Evolutionary conservation across 169 alveolate species (phyloP), one percentile per base, ranked within the genome.

Genomic region (Ichthyophthirius multifiliis): DNA sequence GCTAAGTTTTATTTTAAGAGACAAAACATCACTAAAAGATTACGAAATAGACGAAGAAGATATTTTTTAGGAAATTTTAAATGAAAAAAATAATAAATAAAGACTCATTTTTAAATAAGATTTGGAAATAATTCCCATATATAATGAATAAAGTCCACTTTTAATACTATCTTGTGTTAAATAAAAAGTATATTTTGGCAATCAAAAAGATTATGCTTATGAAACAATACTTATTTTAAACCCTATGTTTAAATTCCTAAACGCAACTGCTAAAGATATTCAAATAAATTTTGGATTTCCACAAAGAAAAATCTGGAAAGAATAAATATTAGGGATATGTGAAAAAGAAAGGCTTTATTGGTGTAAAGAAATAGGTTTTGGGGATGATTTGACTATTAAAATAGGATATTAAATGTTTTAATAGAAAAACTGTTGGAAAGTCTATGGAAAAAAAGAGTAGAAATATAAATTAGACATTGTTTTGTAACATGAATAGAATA

Each of bases 231-330:
- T 78, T 16, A 45, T 78, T 64, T 63, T 47, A 30, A 63, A 78
- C 45, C 84, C 84, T 30, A 65, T 78, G 41, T 78, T 78, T 44
- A 78, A 78, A 64, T 78, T 78, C 30, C 43, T 64, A 16, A 78
- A 78, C 44, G 84, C 84, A 0, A 78, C 78, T 2, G 84, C 65
- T 10, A 63, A 73, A 31, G 75, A 39, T 16, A 43, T 78, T 2
- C 43, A 63, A 13, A 43, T 78, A 7, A 37, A 41, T 31, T 78
- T 64, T 78, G 84, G 84, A n/a, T n/a, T n/a, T n/a, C n/a, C n/a
- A n/a, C n/a, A n/a, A n/a, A n/a, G n/a, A n/a, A n/a, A n/a, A n/a
- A n/a, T n/a, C n/a, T n/a, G n/a, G n/a, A n/a, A n/a, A n/a, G n/a
- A n/a, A n/a, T n/a, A n/a, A n/a, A n/a, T n/a, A n/a, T n/a, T n/a